Evolutionary conservation across 768 basidiomycete genomes (phyloP).

Genomic region (Fibroporia radiculosa): DNA sequence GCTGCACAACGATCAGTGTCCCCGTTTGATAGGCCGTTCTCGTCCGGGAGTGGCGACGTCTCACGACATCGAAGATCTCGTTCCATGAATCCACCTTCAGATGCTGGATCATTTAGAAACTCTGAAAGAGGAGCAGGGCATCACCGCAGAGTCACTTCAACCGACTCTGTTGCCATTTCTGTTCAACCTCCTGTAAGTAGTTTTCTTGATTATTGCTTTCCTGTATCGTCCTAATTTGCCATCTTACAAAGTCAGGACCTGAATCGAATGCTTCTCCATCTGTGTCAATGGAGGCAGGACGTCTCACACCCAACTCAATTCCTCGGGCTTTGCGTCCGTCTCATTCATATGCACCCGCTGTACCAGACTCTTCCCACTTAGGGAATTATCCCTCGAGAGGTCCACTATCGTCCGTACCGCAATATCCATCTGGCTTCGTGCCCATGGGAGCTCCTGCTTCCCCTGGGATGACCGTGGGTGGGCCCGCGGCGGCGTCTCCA

Average conservation of each 20-base stretch:
- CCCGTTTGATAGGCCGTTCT: background rate
- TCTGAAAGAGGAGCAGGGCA: too few species aligned
- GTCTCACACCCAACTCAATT: constrained; percentile 15
- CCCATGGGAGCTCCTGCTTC: background rate
- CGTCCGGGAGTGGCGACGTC: background rate
- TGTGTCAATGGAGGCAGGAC: constrained; percentile 6
- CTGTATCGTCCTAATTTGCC: background rate
- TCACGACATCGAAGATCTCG: constrained; percentile 1
- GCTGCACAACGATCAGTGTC: background rate
- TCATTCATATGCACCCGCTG: background rate
- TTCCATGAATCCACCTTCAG: constrained; percentile 1
- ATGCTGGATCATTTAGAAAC: background rate
- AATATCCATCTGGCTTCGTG: constrained; percentile 5
- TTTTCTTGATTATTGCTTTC: background rate
- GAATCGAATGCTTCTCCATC: constrained; percentile 15
- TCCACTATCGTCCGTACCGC: background rate
- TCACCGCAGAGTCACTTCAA: constrained; percentile 6
- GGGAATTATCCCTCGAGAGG: background rate
- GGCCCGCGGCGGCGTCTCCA: too few species aligned
- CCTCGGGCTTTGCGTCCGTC: constrained; percentile 4
- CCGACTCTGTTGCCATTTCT: constrained; percentile 12
- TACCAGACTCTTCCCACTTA: background rate
- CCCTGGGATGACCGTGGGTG: too few species aligned
- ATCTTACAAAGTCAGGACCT: constrained; percentile 12
- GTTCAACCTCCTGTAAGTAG: constrained; percentile 20